Base-by-base conservation (phyloP, 176 grass and related monocot species). In the Eleusine indica region DNA sequence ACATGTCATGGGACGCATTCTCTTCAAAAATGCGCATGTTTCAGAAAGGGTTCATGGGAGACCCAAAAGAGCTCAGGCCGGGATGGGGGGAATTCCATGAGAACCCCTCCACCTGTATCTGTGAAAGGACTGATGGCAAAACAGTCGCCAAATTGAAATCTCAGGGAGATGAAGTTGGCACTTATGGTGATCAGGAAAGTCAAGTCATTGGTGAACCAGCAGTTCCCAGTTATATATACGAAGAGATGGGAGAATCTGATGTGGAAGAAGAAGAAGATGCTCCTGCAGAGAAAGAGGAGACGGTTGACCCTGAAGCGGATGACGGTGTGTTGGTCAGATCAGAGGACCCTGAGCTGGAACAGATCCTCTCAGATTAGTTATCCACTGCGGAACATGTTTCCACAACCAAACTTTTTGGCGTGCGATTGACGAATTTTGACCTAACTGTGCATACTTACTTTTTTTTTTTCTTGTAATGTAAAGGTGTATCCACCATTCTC, bases 31-130 rank as follows among this genome's bases (percentile, higher is more conserved):
- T 94, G 11, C 85, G 9, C 38, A 29, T 84, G 73, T 13, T 76
- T 74, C 89, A 94, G 70, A 91, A 84, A 83, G 92, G 89, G 80
- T 94, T 91, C 77, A 91, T 94, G 89, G 92, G 92, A 69, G 92
- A 89, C 39, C 92, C 89, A 68, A 94, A 77, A 25, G 92, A 94
- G 60, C 78, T 94, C 4, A 91, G 82, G 73, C 87, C 89, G 64
- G 92, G 87, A n/a, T 87, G 87, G 73, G 89, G 89, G 8, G 92
- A 94, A 76, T 94, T 94, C 79, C 92, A 94, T 29, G 92, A 87
- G 80, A 91, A 91, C 57, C 92, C 92, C 3, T 83, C 92, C 2
- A 77, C 89, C 4, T 94, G 92, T 75, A 91, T 94, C 44, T 94
- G 92, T 56, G 92, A 94, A 66, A 89, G 51, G 48, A 54, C 77